These are phyloP conservation scores for Pseudogymnoascus sp. DNA, from an alignment of 2,329 filamentous ascomycete genomes.

Conservation along the genomic window DNA sequence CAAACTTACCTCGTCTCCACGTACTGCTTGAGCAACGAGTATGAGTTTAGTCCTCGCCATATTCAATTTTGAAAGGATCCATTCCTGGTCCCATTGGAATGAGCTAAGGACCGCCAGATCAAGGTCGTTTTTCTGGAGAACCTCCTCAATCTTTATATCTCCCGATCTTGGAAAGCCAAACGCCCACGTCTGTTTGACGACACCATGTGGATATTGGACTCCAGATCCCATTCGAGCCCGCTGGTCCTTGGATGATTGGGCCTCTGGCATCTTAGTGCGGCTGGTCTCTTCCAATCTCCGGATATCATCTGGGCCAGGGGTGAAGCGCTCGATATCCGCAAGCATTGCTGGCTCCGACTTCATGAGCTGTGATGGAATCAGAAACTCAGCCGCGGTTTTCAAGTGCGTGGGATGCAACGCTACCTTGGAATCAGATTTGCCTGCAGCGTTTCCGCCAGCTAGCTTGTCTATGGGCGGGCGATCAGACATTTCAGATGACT, in stretches of 20 bases:
- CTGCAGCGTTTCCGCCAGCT: not conserved
- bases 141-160: conserved; percentile 82
- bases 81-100: conserved; percentile 77
- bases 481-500: not conserved
- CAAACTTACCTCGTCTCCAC: conserved; percentile 41
- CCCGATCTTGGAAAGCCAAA: conserved; percentile 48
- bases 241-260: conserved; percentile 12
- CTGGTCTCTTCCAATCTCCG: not conserved
- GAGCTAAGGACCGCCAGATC: conserved; percentile 75
- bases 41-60: conserved; percentile 50
- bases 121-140: conserved; percentile 64
- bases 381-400: not conserved
- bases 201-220: conserved; percentile 39
- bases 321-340: conserved; percentile 1
- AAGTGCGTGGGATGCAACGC: not conserved
- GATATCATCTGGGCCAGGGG: not conserved
- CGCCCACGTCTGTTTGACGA: conserved; percentile 75
- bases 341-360: conserved; percentile 1
- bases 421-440: not conserved
- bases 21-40: conserved; percentile 47
- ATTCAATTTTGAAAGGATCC: conserved; percentile 66
- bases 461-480: not conserved
- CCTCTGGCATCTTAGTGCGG: not conserved
- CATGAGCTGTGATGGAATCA: conserved; percentile 9
- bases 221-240: conserved; percentile 12